Evolutionary conservation across 2,329 filamentous ascomycete species (phyloP).

Genomic region (Pezicula neosporulosa): DNA sequence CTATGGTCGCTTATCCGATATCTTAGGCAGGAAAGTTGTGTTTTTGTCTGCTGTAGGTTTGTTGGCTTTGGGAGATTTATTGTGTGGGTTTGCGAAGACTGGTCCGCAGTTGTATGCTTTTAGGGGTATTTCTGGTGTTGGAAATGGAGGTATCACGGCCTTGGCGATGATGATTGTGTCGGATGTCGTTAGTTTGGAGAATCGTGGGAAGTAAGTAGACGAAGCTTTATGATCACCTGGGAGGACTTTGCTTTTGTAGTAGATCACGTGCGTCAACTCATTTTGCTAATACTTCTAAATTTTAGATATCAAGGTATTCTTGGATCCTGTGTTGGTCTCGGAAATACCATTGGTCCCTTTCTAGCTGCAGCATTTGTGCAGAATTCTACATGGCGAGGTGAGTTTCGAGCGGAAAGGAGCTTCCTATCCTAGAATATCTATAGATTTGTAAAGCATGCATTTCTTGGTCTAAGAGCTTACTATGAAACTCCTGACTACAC

Average conservation of each 20-base stretch:
- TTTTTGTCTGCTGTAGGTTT: conserved; percentile 49
- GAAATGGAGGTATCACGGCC: conserved; percentile 56
- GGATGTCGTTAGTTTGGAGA: conserved; percentile 55
- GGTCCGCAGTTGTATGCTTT: conserved; percentile 59
- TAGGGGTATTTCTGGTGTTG: conserved; percentile 57
- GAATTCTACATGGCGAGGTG: conserved; percentile 35
- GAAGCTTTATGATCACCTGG: no score
- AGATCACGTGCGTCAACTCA: background rate
- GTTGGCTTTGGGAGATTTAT: conserved; percentile 52
- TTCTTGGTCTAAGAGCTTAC: no score
- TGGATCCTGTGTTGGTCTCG: conserved; percentile 36
- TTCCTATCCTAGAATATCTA: no score
- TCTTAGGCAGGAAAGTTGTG: conserved; percentile 57
- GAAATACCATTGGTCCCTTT: conserved; percentile 40
- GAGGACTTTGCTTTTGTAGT: background rate
- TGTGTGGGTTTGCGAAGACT: conserved; percentile 54
- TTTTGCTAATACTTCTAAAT: conserved; percentile 11
- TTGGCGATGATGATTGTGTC: conserved; percentile 59
- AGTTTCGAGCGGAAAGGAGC: no score
- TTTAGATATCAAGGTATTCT: conserved; percentile 38
- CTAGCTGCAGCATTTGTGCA: conserved; percentile 37
- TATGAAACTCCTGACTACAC: no score
- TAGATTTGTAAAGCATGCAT: no score
- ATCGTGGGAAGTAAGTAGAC: conserved; percentile 48
- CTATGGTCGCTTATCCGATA: conserved; percentile 59